Evolutionary conservation across 1,284 basidiomycete species (phyloP).

Genomic region (Cryptococcus sp.): DNA sequence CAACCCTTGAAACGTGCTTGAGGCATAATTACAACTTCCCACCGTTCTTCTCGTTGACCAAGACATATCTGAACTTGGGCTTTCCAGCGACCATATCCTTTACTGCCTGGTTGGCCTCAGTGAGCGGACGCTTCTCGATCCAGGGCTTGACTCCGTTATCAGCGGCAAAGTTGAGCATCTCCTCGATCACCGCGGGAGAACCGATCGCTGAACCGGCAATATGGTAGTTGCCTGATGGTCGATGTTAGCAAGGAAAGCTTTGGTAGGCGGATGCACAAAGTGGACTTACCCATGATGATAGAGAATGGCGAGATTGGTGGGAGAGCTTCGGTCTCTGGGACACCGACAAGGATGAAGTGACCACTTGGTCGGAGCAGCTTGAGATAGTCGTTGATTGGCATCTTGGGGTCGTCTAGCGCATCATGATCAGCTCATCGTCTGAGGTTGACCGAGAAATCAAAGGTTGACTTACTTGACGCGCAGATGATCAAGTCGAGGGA

Average conservation of each 20-base stretch:
- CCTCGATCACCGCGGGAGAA: constrained; percentile 34
- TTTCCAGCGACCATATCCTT: constrained; percentile 51
- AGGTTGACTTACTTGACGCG: constrained; percentile 43
- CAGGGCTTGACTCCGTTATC: constrained; percentile 37
- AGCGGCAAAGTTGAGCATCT: constrained; percentile 49
- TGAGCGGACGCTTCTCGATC: constrained; percentile 45
- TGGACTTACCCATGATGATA: constrained; percentile 26
- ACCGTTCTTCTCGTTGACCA: constrained; percentile 44
- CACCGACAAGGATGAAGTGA: constrained; percentile 49
- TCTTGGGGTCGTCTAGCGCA: constrained; percentile 38
- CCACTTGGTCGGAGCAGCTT: constrained; percentile 50
- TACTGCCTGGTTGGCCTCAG: constrained; percentile 54
- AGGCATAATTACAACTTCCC: constrained; percentile 22
- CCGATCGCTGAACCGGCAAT: constrained; percentile 44
- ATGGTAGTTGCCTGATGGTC: constrained; percentile 11
- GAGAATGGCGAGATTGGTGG: constrained; percentile 33
- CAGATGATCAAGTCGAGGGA: constrained; percentile 54
- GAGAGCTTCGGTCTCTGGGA: constrained; percentile 34
- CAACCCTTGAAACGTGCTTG: too few relatives aligned
- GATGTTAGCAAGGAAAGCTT: too few relatives aligned
- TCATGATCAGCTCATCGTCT: background rate
- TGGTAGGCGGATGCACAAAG: background rate
- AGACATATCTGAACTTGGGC: constrained; percentile 54
- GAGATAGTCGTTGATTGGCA: constrained; percentile 48
- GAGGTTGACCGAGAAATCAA: background rate